These are phyloP conservation scores for Leucoagaricus sp. DNA, from an alignment of 1,284 basidiomycete genomes.

Conservation along the genomic window DNA sequence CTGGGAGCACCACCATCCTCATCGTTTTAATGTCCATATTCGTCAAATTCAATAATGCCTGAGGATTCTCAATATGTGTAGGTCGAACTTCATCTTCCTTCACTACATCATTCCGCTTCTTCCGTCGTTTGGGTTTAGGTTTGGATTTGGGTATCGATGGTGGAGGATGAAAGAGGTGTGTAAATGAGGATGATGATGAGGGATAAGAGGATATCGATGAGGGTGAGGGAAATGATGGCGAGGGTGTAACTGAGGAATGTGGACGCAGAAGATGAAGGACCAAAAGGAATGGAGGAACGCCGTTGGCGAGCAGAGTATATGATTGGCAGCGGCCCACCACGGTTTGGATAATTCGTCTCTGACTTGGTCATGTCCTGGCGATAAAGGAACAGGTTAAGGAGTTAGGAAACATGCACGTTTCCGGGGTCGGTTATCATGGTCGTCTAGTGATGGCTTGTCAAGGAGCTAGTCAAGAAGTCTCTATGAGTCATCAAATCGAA, in stretches of 20 bases:
- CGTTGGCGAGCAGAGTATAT: conserved; percentile 61
- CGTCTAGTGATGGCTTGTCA: conserved; percentile 29
- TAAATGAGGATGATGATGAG: not conserved
- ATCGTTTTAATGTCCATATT: conserved; percentile 74
- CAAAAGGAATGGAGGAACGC: conserved; percentile 58
- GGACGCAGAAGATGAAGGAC: conserved; percentile 37
- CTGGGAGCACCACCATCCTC: too few relatives aligned
- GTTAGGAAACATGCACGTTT: conserved; percentile 43
- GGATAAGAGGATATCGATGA: not conserved
- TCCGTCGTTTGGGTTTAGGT: conserved; percentile 34
- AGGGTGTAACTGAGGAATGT: too few relatives aligned
- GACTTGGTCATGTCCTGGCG: conserved; percentile 25
- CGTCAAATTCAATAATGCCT: conserved; percentile 64
- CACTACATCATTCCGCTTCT: conserved; percentile 15
- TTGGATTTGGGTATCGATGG: conserved; percentile 20
- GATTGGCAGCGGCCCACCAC: conserved; percentile 77
- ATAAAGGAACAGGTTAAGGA: conserved; percentile 30
- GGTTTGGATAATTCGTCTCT: conserved; percentile 51
- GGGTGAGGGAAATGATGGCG: not conserved
- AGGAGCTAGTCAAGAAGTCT: conserved; percentile 7
- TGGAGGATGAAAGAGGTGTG: not conserved
- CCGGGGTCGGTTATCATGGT: conserved; percentile 32
- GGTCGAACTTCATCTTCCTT: conserved; percentile 6
- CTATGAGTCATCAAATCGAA: not conserved
- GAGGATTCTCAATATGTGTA: conserved; percentile 28